Evolutionary conservation across 176 grass and related monocot species (phyloP).

Genomic region (Lolium rigidum): DNA sequence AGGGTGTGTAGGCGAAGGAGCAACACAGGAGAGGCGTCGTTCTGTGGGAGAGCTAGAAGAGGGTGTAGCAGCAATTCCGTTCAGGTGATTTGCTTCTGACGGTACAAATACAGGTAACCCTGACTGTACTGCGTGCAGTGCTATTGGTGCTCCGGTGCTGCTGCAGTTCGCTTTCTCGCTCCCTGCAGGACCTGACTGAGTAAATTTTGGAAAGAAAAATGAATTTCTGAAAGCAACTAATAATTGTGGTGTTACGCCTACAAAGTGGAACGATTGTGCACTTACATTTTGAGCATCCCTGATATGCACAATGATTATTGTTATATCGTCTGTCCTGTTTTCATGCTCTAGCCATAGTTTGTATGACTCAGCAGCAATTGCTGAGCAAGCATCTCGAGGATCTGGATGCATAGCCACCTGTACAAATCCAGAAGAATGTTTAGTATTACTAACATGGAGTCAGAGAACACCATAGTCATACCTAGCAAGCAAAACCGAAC

Average conservation of each 20-base stretch:
- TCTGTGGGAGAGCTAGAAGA: constrained; percentile 46
- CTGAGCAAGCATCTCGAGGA: constrained; percentile 88
- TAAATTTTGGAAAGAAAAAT: constrained; percentile 59
- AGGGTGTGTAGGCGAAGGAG: constrained; percentile 56
- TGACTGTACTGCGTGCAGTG: constrained; percentile 37
- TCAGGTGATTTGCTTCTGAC: constrained; percentile 42
- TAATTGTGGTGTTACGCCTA: constrained; percentile 12
- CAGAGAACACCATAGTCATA: constrained; percentile 21
- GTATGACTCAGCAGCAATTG: constrained; percentile 89
- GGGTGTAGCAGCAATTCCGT: constrained; percentile 46
- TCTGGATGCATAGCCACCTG: constrained; percentile 81
- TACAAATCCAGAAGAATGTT: constrained; percentile 40
- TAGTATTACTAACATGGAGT: constrained; percentile 4
- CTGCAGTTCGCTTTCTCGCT: constrained; percentile 47
- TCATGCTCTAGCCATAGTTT: constrained; percentile 92
- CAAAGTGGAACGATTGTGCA: constrained; percentile 36
- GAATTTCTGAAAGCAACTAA: constrained; percentile 43
- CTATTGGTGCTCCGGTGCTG: constrained; percentile 41
- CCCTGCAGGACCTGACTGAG: constrained; percentile 74
- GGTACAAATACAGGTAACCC: constrained; percentile 41
- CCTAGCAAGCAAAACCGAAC: constrained; percentile 28
- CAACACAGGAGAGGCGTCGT: constrained; percentile 40
- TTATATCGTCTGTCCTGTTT: constrained; percentile 96
- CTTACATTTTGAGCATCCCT: constrained; percentile 68
- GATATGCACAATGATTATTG: constrained; percentile 95